Conservation (phyloP, 2,329 filamentous ascomycete species). For the Cladosporium sphaerospermum region DNA sequence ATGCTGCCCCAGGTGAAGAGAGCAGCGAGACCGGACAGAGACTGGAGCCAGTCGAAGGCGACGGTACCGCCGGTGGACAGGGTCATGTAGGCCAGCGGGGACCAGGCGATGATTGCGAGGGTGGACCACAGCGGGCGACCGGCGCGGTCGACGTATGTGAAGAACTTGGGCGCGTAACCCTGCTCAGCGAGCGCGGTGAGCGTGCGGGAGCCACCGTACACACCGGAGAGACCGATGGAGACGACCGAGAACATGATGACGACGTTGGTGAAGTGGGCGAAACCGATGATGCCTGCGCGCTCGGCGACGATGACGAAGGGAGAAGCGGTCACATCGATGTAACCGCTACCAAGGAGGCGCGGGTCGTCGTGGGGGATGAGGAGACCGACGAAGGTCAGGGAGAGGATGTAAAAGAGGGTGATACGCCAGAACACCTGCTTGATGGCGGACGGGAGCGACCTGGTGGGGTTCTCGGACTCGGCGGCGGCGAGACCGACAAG, state of each 20-base stretch:
- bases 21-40: constrained; percentile 63
- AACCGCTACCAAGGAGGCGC: constrained; percentile 17
- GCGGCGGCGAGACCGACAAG: constrained; percentile 47
- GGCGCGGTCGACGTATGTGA: constrained; percentile 62
- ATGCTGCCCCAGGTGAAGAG: constrained; percentile 72
- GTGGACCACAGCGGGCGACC: constrained; percentile 70
- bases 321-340: constrained; percentile 33
- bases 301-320: constrained; percentile 62
- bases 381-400: constrained; percentile 25
- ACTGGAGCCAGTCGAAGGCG: constrained; percentile 62
- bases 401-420: constrained; percentile 27
- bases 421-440: constrained; percentile 30
- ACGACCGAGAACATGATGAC: constrained; percentile 55
- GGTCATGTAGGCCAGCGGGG: constrained; percentile 68
- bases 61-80: constrained; percentile 58
- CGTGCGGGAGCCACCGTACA: constrained; percentile 64
- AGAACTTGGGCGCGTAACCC: constrained; percentile 46
- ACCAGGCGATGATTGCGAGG: constrained; percentile 37
- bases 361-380: constrained; percentile 26
- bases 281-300: constrained; percentile 51
- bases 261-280: constrained; percentile 59
- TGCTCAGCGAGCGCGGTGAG: constrained; percentile 77
- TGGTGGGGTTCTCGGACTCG: constrained; percentile 45
- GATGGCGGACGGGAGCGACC: constrained; percentile 31
- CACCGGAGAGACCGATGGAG: constrained; percentile 50